phyloP scores from a whole-genome alignment of 2,329 filamentous ascomycete species.

The Stagonosporopsis vannaccii region DNA sequence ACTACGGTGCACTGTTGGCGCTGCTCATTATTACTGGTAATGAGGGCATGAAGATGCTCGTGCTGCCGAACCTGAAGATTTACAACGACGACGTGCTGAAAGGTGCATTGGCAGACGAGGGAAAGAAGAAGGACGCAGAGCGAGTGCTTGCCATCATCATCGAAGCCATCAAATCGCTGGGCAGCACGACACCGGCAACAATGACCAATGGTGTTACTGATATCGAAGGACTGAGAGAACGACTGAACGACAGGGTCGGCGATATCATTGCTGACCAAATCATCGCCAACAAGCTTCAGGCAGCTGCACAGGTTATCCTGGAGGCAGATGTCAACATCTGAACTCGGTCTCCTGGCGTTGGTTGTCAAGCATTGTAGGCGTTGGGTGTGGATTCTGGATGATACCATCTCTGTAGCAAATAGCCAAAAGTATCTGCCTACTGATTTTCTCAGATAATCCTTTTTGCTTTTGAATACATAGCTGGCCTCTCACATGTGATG shows the following conservation, averaged over 20 bases:
- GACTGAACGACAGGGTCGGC: slow-evolving; percentile 54
- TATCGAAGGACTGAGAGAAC: slow-evolving; percentile 50
- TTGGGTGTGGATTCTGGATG: slow-evolving; percentile 16
- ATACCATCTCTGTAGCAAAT: slow-evolving; percentile 26
- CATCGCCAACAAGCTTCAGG: slow-evolving; percentile 48
- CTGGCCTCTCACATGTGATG: slow-evolving; percentile 19
- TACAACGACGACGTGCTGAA: slow-evolving; percentile 67
- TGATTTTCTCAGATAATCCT: background rate
- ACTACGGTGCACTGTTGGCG: slow-evolving; percentile 88
- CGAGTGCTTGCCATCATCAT: slow-evolving; percentile 66
- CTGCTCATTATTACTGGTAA: slow-evolving; percentile 77
- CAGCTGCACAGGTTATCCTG: slow-evolving; percentile 32
- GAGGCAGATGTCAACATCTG: slow-evolving; percentile 33
- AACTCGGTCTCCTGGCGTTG: background rate
- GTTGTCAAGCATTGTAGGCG: slow-evolving; percentile 16
- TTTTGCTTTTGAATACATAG: background rate
- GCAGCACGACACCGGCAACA: slow-evolving; percentile 52
- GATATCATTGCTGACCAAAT: slow-evolving; percentile 53
- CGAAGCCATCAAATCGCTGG: slow-evolving; percentile 62
- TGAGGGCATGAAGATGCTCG: slow-evolving; percentile 67
- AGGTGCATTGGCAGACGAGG: slow-evolving; percentile 59
- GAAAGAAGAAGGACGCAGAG: slow-evolving; percentile 65
- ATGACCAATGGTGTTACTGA: slow-evolving; percentile 52
- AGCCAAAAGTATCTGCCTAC: slow-evolving; percentile 13
- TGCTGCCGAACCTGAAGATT: slow-evolving; percentile 70